Base-by-base conservation (phyloP, 768 basidiomycete species). In the Panellus pusillus region DNA sequence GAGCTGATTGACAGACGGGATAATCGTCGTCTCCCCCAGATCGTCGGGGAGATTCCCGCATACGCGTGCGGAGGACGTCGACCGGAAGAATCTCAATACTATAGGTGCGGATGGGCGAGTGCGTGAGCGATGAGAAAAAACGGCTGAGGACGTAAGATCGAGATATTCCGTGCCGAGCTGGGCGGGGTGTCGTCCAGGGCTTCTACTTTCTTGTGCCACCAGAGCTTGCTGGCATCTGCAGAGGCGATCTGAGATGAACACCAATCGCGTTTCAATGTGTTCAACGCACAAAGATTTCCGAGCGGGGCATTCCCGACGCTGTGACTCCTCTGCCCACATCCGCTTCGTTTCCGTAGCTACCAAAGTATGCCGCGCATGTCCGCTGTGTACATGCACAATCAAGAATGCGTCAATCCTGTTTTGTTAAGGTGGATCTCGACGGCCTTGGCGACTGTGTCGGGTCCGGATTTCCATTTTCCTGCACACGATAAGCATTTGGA, bases 111-210 rank as follows among this genome's bases (percentile, higher is more conserved):
- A 91, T 67, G 20, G 90, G 55, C 7, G 46, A 14, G 37, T 39
- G 15, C 9, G 13, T 38, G n/a, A 47, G 32, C 1, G 18, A 61
- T 52, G 46, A 35, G 11, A 35, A 35, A 14, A 19, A 51, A 20
- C 47, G 44, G 46, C 42, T 44, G 54, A 55, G 58, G 63, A 73
- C 79, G 67, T 63, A 86, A 88, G 74, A 55, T 95, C 93, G 19
- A 95, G 79, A 70, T 94, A 94, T 72, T 91, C 86, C 29, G 80
- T 81, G n/a, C 87, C 91, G 29, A 96, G 82, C 63, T 84, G 83
- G 18, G 81, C 77, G 13, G 82, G 14, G 89, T 86, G 64, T 86
- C 77, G 65, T 93, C 82, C 12, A 95, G 78, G 52, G 81, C 78
- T 58, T 85, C 89, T 29, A 89, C 89, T 40, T 83, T 79, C 44